Conservation (phyloP, 805 yeast species). For the Nakazawaea wyomingensis region DNA sequence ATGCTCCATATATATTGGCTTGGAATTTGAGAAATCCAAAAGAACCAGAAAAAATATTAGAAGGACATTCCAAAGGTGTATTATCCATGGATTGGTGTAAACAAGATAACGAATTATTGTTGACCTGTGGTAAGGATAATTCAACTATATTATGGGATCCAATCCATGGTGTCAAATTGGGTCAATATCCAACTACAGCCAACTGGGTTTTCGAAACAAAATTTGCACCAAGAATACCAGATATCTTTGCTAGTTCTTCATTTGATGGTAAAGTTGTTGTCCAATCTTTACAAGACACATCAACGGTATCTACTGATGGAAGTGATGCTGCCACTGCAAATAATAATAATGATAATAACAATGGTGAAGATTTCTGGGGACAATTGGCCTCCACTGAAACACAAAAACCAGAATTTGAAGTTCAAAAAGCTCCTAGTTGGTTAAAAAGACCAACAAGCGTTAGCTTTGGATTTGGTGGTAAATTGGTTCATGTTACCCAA, state of each 20-base stretch:
- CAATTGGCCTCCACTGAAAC: slow-evolving; percentile 62
- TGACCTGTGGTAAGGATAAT: slow-evolving; percentile 93
- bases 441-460: slow-evolving; percentile 68
- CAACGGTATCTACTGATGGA: slow-evolving; percentile 46
- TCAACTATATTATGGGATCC: slow-evolving; percentile 91
- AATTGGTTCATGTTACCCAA: slow-evolving; percentile 51
- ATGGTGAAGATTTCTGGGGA: slow-evolving; percentile 84
- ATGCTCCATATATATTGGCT: slow-evolving; percentile 70
- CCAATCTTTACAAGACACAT: slow-evolving; percentile 85
- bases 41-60: slow-evolving; percentile 73
- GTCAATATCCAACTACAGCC: slow-evolving; percentile 85
- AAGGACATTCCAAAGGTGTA: slow-evolving; percentile 85
- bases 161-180: slow-evolving; percentile 59
- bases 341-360: slow-evolving; percentile 30
- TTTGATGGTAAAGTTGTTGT: slow-evolving; percentile 78
- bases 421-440: slow-evolving; percentile 88
- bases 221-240: slow-evolving; percentile 88
- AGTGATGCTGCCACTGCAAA: slow-evolving; percentile 26
- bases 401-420: slow-evolving; percentile 65
- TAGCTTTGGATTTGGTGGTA: slow-evolving; percentile 92
- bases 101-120: slow-evolving; percentile 69
- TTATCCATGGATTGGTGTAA: slow-evolving; percentile 91
- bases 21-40: slow-evolving; percentile 96
- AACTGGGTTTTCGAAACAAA: slow-evolving; percentile 90
- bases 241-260: slow-evolving; percentile 81